Percentiles rank a stretch among this genome's conserved stretches.
phyloP scores from a whole-genome alignment of 345 rosid genomes.

The Raphanus raphanistrum region DNA sequence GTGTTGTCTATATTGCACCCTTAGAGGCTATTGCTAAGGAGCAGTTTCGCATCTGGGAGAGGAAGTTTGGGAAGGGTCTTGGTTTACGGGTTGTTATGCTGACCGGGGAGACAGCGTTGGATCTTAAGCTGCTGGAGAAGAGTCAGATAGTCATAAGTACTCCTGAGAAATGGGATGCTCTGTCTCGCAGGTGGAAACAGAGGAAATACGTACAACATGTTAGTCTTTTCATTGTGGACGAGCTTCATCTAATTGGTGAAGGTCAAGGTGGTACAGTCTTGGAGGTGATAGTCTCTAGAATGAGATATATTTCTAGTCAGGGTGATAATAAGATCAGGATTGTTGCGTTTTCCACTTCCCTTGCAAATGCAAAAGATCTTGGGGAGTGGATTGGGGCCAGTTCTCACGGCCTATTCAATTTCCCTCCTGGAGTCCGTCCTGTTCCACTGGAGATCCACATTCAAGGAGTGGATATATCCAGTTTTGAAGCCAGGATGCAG shows the following conservation, averaged over 20 bases:
- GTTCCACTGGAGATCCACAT: constrained; percentile 94
- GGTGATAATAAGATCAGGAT: constrained; percentile 75
- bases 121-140: constrained; percentile 81
- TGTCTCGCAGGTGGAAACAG: constrained; percentile 94
- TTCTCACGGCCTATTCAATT: constrained; percentile 90
- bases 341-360: constrained; percentile 92
- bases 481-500: constrained; percentile 95
- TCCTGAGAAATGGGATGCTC: constrained; percentile 97
- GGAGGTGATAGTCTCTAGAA: constrained; percentile 93
- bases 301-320: constrained; percentile 89
- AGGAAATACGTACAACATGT: constrained; percentile 84
- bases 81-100: constrained; percentile 82
- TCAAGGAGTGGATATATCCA: constrained; percentile 85
- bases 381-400: constrained; percentile 98
- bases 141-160: constrained; percentile 85
- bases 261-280: constrained; percentile 89
- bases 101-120: constrained; percentile 81
- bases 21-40: constrained; percentile 89
- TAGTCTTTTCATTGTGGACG: constrained; percentile 89
- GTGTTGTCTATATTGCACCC: constrained; percentile 88
- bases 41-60: constrained; percentile 76
- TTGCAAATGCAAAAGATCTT: constrained; percentile 94
- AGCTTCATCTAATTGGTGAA: constrained; percentile 84
- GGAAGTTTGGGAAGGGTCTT: constrained; percentile 79
- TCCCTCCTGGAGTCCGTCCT: constrained; percentile 88